A percentile compares a stretch with the other conserved stretches of the same genome.
Evolutionary conservation across 257 asterid species (phyloP).

Genomic region (Jacaranda mimosifolia): DNA sequence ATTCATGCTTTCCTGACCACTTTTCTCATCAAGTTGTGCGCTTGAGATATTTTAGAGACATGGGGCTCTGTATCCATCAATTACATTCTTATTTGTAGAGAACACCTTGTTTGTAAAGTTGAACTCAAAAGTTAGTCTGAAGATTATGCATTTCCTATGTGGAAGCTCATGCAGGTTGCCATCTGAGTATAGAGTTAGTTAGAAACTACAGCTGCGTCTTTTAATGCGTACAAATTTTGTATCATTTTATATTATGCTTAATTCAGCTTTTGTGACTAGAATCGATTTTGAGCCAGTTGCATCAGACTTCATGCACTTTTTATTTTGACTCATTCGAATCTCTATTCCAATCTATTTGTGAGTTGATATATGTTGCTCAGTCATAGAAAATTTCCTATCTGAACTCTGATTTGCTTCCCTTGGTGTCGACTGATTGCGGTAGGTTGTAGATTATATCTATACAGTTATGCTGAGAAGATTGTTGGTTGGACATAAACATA

Average conservation of each 20-base stretch:
- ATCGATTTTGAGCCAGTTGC: neutral
- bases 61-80: no score
- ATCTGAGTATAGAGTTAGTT: neutral
- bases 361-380: no score
- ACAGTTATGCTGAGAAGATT: no score
- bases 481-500: no score
- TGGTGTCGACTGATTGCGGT: neutral
- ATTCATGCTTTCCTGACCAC: no score
- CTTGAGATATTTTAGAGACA: no score
- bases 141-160: neutral
- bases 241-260: neutral
- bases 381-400: neutral
- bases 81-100: neutral
- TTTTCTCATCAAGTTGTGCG: no score
- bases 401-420: constrained; percentile 12
- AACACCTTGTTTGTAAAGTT: neutral
- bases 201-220: neutral
- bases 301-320: neutral
- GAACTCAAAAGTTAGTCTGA: neutral
- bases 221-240: neutral
- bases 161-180: neutral
- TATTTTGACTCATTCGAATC: neutral
- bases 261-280: neutral
- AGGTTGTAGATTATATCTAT: no score
- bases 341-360: no score